Base-by-base conservation (phyloP, 768 basidiomycete species). In the Rhodosporidiobolus odoratus region DNA sequence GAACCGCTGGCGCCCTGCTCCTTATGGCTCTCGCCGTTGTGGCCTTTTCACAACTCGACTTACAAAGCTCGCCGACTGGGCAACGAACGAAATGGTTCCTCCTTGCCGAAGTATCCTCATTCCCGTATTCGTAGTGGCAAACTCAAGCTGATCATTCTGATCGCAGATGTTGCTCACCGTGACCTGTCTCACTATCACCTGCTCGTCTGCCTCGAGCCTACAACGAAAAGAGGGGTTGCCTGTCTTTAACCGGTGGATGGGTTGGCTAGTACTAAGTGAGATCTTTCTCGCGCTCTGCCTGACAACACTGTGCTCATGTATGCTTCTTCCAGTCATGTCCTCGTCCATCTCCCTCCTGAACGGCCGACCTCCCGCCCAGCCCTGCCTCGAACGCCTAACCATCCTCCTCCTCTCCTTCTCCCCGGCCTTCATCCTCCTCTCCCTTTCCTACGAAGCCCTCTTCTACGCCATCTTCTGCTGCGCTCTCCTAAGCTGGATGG, bases 391-490 rank as follows among this genome's bases (percentile, higher is more conserved):
- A 45, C 74, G 77, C 6, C 48, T 68, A 81, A 50, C 84, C 85
- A 7, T 85, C 86, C 4, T 59, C 82, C 48, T 80, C 50, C 30
- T 90, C 54, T 85, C 86, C 10, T 89, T 91, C 70, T 84, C 85
- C 0, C 87, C 87, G 5, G 87, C 86, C 75, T 92, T 92, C 69
- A 83, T 91, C 43, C 83, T 91, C 45, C 83, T 93, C 25, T 90
- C 91, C 4, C 89, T 92, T 78, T 88, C 88, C 67, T 85, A 88
- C 32, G 91, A 92, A 76, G 88, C 87, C 0, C 81, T 91, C 21
- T 92, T 93, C 79, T 91, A 87, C 75, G 81, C 85, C n/a, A 82
- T 85, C 19, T 92, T 88, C 76, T 85, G 85, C 0, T 80, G 80
- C 27, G 86, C 86, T 9, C 79, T 92, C 41, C 79, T 84, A 25